Conservation (phyloP, 208 protist species). For the Acanthamoeba triangularis region DNA sequence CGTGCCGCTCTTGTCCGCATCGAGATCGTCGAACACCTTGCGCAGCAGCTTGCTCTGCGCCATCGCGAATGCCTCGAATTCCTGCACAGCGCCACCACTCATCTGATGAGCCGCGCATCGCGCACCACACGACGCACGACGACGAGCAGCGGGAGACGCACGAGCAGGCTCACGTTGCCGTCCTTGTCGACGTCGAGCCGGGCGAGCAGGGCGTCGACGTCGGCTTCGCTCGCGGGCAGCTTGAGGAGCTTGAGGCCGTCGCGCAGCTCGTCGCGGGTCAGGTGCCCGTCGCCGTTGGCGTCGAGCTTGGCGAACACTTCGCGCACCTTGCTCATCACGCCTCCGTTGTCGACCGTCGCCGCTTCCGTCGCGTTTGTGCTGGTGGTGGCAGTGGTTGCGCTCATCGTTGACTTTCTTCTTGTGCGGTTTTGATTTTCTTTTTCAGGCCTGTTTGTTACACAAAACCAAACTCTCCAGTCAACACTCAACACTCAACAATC, state of each 20-base stretch:
- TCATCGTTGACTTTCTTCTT: not conserved
- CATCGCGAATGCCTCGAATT: conserved; percentile 59
- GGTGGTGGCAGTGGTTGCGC: not conserved
- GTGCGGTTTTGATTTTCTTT: too few species aligned
- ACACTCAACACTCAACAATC: too few species aligned
- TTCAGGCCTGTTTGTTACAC: too few species aligned
- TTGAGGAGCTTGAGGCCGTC: conserved; percentile 11
- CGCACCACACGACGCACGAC: not conserved
- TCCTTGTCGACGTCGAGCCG: conserved; percentile 59
- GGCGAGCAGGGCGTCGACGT: conserved; percentile 58
- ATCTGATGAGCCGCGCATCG: too few species aligned
- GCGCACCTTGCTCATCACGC: not conserved
- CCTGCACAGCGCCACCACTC: not conserved
- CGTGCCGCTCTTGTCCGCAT: conserved; percentile 76
- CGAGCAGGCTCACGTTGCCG: conserved; percentile 44
- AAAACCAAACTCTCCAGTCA: too few species aligned
- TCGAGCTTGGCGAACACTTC: conserved; percentile 57
- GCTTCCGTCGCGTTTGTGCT: not conserved
- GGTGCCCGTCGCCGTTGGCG: conserved; percentile 54
- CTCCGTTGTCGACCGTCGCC: not conserved
- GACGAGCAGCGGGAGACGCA: not conserved
- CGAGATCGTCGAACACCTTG: conserved; percentile 79
- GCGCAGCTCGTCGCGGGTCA: conserved; percentile 55
- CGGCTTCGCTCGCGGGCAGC: conserved; percentile 15
- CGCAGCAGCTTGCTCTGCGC: conserved; percentile 47